Conservation (phyloP, 495 filamentous ascomycete species). For the Letharia lupina region DNA sequence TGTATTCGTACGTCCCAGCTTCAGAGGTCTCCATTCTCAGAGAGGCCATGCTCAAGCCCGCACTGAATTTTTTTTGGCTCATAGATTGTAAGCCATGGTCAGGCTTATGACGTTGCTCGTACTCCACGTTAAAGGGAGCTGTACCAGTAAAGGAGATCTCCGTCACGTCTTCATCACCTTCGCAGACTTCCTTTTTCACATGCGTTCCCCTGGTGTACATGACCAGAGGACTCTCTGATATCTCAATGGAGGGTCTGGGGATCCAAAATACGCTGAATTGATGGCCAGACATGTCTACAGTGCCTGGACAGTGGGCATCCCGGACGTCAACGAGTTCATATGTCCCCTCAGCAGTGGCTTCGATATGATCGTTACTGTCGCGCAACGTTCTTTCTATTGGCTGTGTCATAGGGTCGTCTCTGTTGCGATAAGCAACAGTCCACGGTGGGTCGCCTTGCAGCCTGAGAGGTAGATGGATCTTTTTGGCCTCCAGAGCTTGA, state of each 20-base stretch:
- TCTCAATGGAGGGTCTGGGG: slow-evolving; percentile 60
- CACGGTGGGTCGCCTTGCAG: slow-evolving; percentile 78
- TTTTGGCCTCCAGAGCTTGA: slow-evolving; percentile 65
- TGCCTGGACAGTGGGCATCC: slow-evolving; percentile 72
- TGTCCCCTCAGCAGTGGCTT: slow-evolving; percentile 55
- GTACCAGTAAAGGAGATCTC: slow-evolving; percentile 71
- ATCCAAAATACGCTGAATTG: slow-evolving; percentile 78
- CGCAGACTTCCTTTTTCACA: slow-evolving; percentile 74
- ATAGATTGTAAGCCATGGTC: slow-evolving; percentile 52
- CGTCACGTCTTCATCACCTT: slow-evolving; percentile 84
- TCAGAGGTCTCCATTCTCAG: slow-evolving; percentile 76
- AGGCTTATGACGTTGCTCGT: slow-evolving; percentile 63
- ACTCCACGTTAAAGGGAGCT: slow-evolving; percentile 77
- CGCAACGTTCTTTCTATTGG: slow-evolving; percentile 44
- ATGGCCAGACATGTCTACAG: slow-evolving; percentile 60
- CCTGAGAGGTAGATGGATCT: slow-evolving; percentile 67
- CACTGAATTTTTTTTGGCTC: slow-evolving; percentile 57
- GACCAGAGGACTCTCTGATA: slow-evolving; percentile 55
- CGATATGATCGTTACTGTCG: slow-evolving; percentile 61
- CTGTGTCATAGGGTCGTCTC: slow-evolving; percentile 38
- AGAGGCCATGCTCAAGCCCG: slow-evolving; percentile 59
- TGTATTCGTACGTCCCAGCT: slow-evolving; percentile 76
- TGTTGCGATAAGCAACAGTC: slow-evolving; percentile 65
- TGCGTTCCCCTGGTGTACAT: slow-evolving; percentile 40
- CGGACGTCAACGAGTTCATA: slow-evolving; percentile 71